Base-by-base conservation (phyloP, 495 filamentous ascomycete species). In the Hypomontagnella submonticulosa region DNA sequence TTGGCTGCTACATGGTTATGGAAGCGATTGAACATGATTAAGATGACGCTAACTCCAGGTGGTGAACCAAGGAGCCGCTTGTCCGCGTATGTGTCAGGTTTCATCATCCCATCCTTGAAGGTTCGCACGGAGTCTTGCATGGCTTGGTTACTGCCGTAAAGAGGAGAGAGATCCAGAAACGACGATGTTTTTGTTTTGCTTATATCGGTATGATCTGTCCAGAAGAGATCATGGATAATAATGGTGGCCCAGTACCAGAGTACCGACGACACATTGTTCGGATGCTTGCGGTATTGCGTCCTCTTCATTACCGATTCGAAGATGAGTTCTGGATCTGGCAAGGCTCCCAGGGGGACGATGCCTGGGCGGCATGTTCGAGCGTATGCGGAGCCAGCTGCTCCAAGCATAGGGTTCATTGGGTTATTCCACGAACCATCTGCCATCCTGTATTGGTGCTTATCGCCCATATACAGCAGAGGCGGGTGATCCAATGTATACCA, bases 201-300 rank as follows among this genome's bases (percentile, higher is more conserved):
- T 59, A 74, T 75, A 55, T 82, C 79, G 3, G 57, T 70, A 52
- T 77, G 59, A n/a, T 74, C 72, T 15, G 72, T 74, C 72, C 70
- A 73, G 61, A 74, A 74, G 36, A 71, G 44, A 73, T 80, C 90
- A 65, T 97, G 93, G 69, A 95, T 96, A 61, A 97, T 93, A 55
- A 96, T 91, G 12, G 88, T 90, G 5, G 92, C 93, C 72, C 93
- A 85, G 66, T 97, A 93, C 82, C 93, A 97, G 10, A 97, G 78
- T 55, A 96, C 83, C 69, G 90, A 94, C 0, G 92, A 96, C 15
- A 96, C 88, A 64, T 90, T 90, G 69, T 90, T 93, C 7, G 81
- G 80, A 47, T 82, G 79, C 51, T 77, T 75, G 49, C 75, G 73
- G 69, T 78, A 83, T 51, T 78, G 69, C 12, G 71, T 75, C 10